Conservation (phyloP, 2,329 filamentous ascomycete species). For the Fusarium pseudocircinatum region DNA sequence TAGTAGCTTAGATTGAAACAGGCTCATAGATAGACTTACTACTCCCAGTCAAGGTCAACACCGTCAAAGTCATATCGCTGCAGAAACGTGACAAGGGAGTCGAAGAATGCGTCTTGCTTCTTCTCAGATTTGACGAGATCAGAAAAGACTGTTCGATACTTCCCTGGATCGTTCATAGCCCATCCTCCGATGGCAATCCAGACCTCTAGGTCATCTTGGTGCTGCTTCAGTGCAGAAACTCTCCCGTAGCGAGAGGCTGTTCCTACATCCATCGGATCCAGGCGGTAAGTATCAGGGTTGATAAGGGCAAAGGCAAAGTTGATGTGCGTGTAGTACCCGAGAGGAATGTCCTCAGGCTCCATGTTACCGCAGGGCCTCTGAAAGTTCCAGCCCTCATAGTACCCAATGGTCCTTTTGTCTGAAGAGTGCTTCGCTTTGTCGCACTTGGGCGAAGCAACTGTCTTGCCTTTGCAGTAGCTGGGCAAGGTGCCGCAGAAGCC, state of each 20-base stretch:
- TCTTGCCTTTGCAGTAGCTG: not conserved
- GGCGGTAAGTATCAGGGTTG: conserved; percentile 43
- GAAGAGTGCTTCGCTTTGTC: not conserved
- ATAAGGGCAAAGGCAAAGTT: conserved; percentile 49
- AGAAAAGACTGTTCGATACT: not conserved
- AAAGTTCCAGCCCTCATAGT: conserved; percentile 44
- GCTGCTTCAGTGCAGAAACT: conserved; percentile 36
- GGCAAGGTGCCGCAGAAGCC: conserved; percentile 47
- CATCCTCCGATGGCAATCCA: conserved; percentile 26
- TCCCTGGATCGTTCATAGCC: not conserved
- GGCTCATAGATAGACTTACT: not conserved
- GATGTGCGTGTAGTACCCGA: conserved; percentile 45
- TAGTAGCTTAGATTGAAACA: too few relatives aligned
- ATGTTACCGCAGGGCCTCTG: conserved; percentile 37
- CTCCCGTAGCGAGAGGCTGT: not conserved
- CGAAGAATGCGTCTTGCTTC: not conserved
- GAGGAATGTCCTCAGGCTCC: conserved; percentile 38
- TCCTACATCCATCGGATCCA: conserved; percentile 19
- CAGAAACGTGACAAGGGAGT: accelerated
- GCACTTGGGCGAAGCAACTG: not conserved
- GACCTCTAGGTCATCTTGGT: conserved; percentile 41
- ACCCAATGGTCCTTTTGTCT: conserved; percentile 36
- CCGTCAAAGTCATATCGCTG: not conserved
- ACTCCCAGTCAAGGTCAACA: not conserved
- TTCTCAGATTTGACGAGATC: not conserved